A percentile compares a stretch with the other conserved stretches of the same genome.
phyloP scores from a whole-genome alignment of 768 basidiomycete genomes.

The Mycena leptocephala region DNA sequence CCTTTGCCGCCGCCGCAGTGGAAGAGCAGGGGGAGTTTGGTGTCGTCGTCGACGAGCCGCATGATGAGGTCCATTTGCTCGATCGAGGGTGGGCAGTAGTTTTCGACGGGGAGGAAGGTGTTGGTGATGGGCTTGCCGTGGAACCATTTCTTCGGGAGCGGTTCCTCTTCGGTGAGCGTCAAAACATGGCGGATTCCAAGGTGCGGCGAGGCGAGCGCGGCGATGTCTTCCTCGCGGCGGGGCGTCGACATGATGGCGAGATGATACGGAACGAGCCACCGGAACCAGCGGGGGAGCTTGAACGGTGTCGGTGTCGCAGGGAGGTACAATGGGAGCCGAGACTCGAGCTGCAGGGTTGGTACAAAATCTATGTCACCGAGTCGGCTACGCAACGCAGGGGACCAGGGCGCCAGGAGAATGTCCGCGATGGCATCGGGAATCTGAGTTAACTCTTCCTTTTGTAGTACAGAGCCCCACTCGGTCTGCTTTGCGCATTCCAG shows the following conservation, averaged over 20 bases:
- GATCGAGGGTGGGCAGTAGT: conserved; percentile 68
- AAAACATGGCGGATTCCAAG: conserved; percentile 74
- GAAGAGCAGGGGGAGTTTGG: conserved; percentile 66
- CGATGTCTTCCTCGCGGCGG: conserved; percentile 64
- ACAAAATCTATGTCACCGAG: conserved; percentile 50
- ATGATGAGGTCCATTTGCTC: conserved; percentile 76
- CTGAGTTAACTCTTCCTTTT: conserved; percentile 58
- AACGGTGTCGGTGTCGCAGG: conserved; percentile 44
- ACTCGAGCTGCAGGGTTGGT: conserved; percentile 58
- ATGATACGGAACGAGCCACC: conserved; percentile 74
- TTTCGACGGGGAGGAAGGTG: conserved; percentile 71
- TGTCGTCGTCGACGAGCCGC: conserved; percentile 59
- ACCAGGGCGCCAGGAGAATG: conserved; percentile 61
- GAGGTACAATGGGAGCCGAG: conserved; percentile 60
- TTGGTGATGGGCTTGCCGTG: conserved; percentile 59
- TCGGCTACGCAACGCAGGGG: conserved; percentile 48
- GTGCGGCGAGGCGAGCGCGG: conserved; percentile 58
- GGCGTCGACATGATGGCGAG: conserved; percentile 77
- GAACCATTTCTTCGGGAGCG: conserved; percentile 67
- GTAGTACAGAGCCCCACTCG: conserved; percentile 68
- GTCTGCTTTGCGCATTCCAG: conserved; percentile 61
- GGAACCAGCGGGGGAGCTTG: conserved; percentile 72
- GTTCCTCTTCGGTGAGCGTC: conserved; percentile 73
- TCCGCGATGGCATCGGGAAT: conserved; percentile 51
- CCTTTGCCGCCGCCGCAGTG: conserved; percentile 80